Evolutionary conservation across 2,329 filamentous ascomycete genomes (phyloP).

Genomic region (Thelonectria olida): DNA sequence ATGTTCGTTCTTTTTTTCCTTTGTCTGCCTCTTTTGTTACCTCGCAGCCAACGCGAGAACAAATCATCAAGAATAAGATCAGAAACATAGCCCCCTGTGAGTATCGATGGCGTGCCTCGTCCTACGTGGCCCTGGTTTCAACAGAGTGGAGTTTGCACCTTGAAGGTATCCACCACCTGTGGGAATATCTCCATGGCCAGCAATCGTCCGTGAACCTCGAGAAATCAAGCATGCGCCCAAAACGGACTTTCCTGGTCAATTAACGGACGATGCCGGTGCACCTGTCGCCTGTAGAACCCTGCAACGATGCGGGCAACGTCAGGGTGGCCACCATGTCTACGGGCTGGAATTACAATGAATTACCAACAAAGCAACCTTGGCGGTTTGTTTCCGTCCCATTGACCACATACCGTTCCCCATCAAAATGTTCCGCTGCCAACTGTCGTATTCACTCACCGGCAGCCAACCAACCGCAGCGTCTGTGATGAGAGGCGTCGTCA

Average conservation of each 20-base stretch:
- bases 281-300: slow-evolving; percentile 1
- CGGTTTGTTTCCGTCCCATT: background rate
- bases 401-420: background rate
- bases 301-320: background rate
- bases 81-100: background rate
- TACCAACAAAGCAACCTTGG: background rate
- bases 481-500: background rate
- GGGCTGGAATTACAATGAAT: background rate
- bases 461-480: background rate
- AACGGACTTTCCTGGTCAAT: background rate
- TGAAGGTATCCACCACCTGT: slow-evolving; percentile 8
- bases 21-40: no score
- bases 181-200: slow-evolving; percentile 2
- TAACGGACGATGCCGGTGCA: slow-evolving; percentile 1
- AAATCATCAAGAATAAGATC: background rate
- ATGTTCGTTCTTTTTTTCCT: no score
- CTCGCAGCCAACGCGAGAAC: background rate
- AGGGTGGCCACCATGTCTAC: background rate
- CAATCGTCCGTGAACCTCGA: background rate
- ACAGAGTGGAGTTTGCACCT: slow-evolving; percentile 22
- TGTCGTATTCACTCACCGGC: background rate
- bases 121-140: slow-evolving; percentile 26
- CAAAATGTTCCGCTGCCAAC: background rate
- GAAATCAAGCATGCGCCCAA: background rate
- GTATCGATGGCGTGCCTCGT: slow-evolving; percentile 19